Conservation (phyloP, 106 monocot species). For the Platanthera guangdongensis region DNA sequence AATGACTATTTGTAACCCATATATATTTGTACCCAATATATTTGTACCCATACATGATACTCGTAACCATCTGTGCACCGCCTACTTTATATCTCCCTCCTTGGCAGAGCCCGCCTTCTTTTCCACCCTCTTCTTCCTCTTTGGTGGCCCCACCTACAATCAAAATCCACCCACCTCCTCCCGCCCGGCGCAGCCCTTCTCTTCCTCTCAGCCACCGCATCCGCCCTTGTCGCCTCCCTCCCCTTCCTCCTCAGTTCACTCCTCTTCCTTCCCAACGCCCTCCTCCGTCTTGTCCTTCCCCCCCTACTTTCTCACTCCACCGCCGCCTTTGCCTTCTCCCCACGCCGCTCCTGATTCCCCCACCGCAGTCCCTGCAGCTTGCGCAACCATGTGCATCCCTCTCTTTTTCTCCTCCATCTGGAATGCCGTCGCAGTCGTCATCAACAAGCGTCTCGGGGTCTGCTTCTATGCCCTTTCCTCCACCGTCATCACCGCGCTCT, state of each 20-base stretch:
- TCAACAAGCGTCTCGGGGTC: slow-evolving; percentile 14
- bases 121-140: too few relatives aligned
- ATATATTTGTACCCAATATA: too few relatives aligned
- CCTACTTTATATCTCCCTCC: not conserved
- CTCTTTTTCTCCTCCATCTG: slow-evolving; percentile 17
- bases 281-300: not conserved
- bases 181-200: too few relatives aligned
- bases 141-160: too few relatives aligned
- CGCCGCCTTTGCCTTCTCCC: not conserved
- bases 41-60: too few relatives aligned
- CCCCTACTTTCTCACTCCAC: not conserved
- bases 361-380: not conserved
- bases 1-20: too few relatives aligned
- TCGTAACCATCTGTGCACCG: not conserved
- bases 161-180: too few relatives aligned
- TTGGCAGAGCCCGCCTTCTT: not conserved
- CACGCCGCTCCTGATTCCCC: not conserved
- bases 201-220: not conserved
- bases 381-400: slow-evolving; percentile 4
- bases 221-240: not conserved
- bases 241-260: slow-evolving; percentile 5
- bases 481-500: slow-evolving; percentile 3
- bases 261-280: not conserved
- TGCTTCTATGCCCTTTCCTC: slow-evolving; percentile 12
- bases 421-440: slow-evolving; percentile 13